These are phyloP conservation scores for Malania oleifera DNA, from an alignment of 164 flowering plant species.

Conservation along the genomic window DNA sequence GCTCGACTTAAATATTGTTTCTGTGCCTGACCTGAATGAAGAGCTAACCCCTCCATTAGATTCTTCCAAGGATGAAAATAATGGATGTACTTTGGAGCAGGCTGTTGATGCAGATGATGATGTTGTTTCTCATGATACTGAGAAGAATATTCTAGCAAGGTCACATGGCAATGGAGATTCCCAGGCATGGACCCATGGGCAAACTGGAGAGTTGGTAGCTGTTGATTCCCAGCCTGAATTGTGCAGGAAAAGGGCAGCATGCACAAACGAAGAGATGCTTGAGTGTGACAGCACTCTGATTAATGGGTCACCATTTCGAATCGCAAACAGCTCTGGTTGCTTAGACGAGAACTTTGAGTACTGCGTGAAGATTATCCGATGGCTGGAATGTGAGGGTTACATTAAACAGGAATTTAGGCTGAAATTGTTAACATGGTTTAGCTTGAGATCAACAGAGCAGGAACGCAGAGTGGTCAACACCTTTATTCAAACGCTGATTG, in stretches of 20 bases:
- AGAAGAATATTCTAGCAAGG: slow-evolving; percentile 47
- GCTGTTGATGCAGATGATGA: slow-evolving; percentile 57
- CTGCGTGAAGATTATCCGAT: slow-evolving; percentile 81
- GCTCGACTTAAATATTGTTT: slow-evolving; percentile 78
- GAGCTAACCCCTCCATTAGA: slow-evolving; percentile 73
- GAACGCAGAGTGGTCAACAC: slow-evolving; percentile 90
- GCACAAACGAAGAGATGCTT: slow-evolving; percentile 47
- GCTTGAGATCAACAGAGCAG: slow-evolving; percentile 81
- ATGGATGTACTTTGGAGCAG: slow-evolving; percentile 45
- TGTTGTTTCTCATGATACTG: slow-evolving; percentile 42
- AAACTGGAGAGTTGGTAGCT: slow-evolving; percentile 43
- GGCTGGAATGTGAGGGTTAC: slow-evolving; percentile 82
- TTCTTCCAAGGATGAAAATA: slow-evolving; percentile 64
- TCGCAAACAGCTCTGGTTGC: slow-evolving; percentile 33
- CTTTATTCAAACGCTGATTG: slow-evolving; percentile 67
- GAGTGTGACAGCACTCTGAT: slow-evolving; percentile 86
- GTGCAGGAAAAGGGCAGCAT: slow-evolving; percentile 45
- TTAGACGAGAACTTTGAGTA: slow-evolving; percentile 78
- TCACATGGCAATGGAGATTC: slow-evolving; percentile 71
- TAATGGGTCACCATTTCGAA: slow-evolving; percentile 57
- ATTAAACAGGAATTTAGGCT: slow-evolving; percentile 77
- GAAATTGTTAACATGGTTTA: slow-evolving; percentile 91
- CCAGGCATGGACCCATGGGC: slow-evolving; percentile 38
- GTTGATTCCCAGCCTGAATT: slow-evolving; percentile 46
- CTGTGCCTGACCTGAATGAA: slow-evolving; percentile 93